Base-by-base conservation (phyloP, 441 rosid genomes). In the Adansonia gregorii region DNA sequence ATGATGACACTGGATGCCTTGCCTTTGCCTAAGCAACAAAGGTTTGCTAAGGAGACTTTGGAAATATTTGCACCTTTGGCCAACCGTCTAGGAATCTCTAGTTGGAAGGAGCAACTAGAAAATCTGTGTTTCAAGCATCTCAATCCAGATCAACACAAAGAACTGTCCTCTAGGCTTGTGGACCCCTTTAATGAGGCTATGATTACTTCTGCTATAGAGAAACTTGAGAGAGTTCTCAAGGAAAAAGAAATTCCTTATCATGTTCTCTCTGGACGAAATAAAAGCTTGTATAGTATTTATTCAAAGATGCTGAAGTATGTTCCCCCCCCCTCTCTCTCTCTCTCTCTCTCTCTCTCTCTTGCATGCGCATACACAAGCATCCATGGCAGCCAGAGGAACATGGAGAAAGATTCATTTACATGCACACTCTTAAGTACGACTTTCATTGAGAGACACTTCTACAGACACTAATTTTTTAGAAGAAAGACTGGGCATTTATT, bases 71-170 rank as follows among this genome's bases (percentile, higher is more conserved):
- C 89, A 6, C 99, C 98, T 8, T 80, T 95, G 86, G 94, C 97
- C 72, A 91, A 93, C 61, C 92, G 97, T 0, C 75, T 94, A 63
- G 97, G 98, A 71, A 90, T 95, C 80, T 92, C 86, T 46, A 89
- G 82, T n/a, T 96, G 99, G 99, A 96, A 96, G 76, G 96, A 87
- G 76, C 93, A 91, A 85, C 86, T 96, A n/a, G 99, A 93, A 76
- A 96, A 93, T 77, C 82, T 90, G 27, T 96, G 97, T 86, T 96
- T 96, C 76, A 96, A 93, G 90, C 87, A 96, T 89, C 93, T 96
- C 72, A 77, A 90, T 83, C 94, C 96, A 0, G 89, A 91, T 31
- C 87, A 89, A 84, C 91, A 96, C 77, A 82, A 82, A 63, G 88
- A 88, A 78, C 77, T 96, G 84, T 91, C 97, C 12, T 82, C 90